Evolutionary conservation across 179 eudicot genomes (phyloP), one percentile per base, ranked within the genome.

Genomic region (Silene noctiflora): DNA sequence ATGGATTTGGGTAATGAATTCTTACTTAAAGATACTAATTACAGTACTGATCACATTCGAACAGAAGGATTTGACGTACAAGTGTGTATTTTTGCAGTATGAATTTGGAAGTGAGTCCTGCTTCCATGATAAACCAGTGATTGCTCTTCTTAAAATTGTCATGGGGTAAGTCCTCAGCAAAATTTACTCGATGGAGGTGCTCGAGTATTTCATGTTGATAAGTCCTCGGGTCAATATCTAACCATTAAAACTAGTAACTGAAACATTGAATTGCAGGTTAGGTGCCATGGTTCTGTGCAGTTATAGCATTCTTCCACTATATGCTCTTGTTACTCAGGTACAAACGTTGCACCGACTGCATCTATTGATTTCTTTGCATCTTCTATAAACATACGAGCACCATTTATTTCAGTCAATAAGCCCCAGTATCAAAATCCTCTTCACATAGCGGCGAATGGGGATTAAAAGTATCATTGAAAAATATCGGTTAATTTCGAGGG

Each of bases 281-380:
- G 80, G 66, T 67, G 88, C 87, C 44, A 74, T 89, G 77, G 66
- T 88, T 82, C 78, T 93, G 60, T 95, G 98, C 89, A 93, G 99
- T 88, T 95, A 95, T 69, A 93, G 88, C 66, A 93, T 96, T 27
- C 97, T 95, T 67, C 99, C 99, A 12, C 88, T 95, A 1, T 93
- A 95, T 76, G 98, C 98, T 72, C 97, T 95, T 33, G 85, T 93
- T 60, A 81, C 92, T 53, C 99, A 91, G 99, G 97, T 95, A 88
- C 62, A 1, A 61, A 14, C 51, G 31, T 51, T 59, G 19, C 17
- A 8, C 71, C 10, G 60, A 42, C 13, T 42, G 48, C 13, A 10
- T 42, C 12, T 42, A 42, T 7, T 42, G 2, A 42, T 42, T 42
- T 42, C 2, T 42, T 0, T 42, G 1, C 48, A 42, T 42, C 48